Conservation (phyloP, 208 protist genomes). For the Spongospora subterranea region DNA sequence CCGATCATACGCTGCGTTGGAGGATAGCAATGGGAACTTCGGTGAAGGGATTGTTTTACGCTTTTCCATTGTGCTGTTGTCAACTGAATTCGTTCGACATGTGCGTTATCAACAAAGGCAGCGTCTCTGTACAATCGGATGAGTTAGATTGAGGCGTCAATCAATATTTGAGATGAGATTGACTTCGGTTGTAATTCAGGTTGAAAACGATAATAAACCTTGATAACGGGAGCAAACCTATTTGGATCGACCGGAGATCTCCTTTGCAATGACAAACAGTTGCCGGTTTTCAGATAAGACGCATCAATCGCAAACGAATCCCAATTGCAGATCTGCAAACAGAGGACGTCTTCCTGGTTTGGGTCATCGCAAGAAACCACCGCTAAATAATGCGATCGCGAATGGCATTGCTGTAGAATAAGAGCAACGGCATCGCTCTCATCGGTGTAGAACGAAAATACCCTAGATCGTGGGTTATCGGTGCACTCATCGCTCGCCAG, state of each 20-base stretch:
- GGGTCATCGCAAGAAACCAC: neutral
- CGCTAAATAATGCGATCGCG: neutral
- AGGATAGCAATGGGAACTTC: too few species aligned
- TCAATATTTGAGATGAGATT: too few species aligned
- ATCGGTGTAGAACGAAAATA: neutral
- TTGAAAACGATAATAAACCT: too few species aligned
- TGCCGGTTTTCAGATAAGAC: neutral
- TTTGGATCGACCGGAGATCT: neutral
- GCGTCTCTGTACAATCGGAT: too few species aligned
- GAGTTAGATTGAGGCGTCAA: too few species aligned
- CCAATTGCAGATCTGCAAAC: neutral
- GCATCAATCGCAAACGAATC: neutral
- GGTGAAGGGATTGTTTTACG: too few species aligned
- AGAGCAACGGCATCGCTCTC: neutral
- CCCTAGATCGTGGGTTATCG: too few species aligned
- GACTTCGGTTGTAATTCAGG: too few species aligned
- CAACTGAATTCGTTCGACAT: too few species aligned
- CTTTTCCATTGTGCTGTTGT: too few species aligned
- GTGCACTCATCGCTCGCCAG: neutral
- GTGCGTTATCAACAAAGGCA: too few species aligned
- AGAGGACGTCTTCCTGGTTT: neutral
- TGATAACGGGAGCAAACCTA: neutral
- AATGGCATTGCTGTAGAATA: neutral
- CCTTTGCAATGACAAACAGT: neutral
- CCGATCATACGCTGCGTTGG: too few species aligned